Percentiles rank a stretch among this genome's conserved stretches.
These are phyloP conservation scores for Candida tammaniensis DNA, from an alignment of 805 yeast species.

Conservation along the genomic window DNA sequence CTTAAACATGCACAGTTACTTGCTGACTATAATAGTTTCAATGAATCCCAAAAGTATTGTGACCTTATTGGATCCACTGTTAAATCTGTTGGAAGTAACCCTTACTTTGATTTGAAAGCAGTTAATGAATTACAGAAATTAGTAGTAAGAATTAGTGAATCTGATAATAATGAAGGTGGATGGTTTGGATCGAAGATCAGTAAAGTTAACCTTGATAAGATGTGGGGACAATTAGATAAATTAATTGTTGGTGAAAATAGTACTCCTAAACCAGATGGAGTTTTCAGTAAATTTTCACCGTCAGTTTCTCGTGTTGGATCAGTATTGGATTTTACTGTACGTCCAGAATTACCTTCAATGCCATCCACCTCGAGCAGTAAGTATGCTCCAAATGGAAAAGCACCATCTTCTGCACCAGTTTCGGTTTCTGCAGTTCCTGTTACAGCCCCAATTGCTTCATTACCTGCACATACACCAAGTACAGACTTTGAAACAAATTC, in stretches of 20 bases:
- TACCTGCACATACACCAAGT: too few species aligned
- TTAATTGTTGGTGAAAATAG: slow-evolving; percentile 82
- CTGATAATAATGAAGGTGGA: slow-evolving; percentile 45
- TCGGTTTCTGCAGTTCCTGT: too few species aligned
- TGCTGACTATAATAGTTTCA: slow-evolving; percentile 61
- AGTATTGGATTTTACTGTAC: slow-evolving; percentile 34
- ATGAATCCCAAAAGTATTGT: slow-evolving; percentile 61
- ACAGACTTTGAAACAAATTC: too few species aligned
- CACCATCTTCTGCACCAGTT: too few species aligned
- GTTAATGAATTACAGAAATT: slow-evolving; percentile 34
- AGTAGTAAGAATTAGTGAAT: slow-evolving; percentile 46
- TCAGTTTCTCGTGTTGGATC: slow-evolving; percentile 56
- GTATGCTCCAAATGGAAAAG: too few species aligned
- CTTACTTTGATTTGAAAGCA: slow-evolving; percentile 21
- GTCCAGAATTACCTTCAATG: too few species aligned
- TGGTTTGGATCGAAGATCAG: slow-evolving; percentile 65
- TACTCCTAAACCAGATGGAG: slow-evolving; percentile 43
- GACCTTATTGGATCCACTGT: slow-evolving; percentile 42
- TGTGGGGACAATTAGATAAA: slow-evolving; percentile 87
- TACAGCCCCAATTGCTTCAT: too few species aligned
- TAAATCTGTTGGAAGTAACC: slow-evolving; percentile 28
- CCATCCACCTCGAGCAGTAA: too few species aligned
- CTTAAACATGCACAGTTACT: slow-evolving; percentile 65
- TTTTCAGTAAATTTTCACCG: slow-evolving; percentile 72
- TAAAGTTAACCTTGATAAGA: slow-evolving; percentile 70